Percentiles rank a stretch among this genome's conserved stretches.
Evolutionary conservation across 305 asterid genomes (phyloP).

Genomic region (Fraxinus sp.): DNA sequence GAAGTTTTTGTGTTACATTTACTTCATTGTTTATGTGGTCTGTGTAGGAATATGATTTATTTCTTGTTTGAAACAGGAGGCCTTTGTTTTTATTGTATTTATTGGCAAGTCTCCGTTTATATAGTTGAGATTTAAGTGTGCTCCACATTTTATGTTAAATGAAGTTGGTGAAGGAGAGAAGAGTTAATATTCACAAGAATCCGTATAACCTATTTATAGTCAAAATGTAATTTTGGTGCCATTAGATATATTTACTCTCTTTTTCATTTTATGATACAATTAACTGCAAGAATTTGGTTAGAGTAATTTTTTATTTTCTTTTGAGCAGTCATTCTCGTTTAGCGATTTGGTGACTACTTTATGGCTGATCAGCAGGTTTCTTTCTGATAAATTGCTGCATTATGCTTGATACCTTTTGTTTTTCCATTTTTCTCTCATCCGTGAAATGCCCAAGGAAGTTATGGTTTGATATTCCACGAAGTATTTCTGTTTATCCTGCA

Average conservation of each 20-base stretch:
- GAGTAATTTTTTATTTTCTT: neutral
- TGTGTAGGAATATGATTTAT: neutral
- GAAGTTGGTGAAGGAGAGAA: neutral
- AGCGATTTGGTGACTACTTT: neutral
- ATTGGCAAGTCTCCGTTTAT: neutral
- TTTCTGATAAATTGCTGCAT: neutral
- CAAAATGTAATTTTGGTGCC: neutral
- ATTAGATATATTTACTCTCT: neutral
- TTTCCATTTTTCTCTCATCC: neutral
- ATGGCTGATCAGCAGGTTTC: neutral
- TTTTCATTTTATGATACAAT: neutral
- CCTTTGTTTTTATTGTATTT: neutral
- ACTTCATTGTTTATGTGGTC: neutral
- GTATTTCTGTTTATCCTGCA: neutral
- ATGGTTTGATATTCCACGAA: constrained; percentile 4
- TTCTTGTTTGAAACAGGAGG: neutral
- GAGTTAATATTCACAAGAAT: neutral
- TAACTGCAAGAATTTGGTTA: neutral
- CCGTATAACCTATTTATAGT: neutral
- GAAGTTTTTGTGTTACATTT: neutral
- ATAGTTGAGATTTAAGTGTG: neutral
- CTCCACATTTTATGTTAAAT: neutral
- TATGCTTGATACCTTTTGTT: neutral
- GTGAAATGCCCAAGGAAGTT: neutral
- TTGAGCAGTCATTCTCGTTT: neutral